These are phyloP conservation scores for Nitzschia sp. DNA, from an alignment of 108 stramenopile species.

Conservation along the genomic window DNA sequence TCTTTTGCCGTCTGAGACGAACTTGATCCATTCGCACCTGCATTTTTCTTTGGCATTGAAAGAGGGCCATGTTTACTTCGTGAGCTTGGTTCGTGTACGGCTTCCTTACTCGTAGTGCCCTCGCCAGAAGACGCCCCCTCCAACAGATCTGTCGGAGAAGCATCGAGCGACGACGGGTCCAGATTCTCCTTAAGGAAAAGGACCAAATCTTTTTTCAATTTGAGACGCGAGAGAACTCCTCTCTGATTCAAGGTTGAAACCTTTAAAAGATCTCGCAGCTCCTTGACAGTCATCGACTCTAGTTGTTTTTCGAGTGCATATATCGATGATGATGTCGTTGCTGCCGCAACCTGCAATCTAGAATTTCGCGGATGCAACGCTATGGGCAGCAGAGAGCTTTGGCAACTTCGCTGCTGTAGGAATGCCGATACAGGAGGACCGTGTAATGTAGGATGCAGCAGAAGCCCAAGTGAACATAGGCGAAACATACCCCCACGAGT, in stretches of 20 bases:
- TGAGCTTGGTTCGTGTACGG: neutral
- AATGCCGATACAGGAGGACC: neutral
- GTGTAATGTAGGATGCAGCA: neutral
- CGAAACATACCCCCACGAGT: neutral
- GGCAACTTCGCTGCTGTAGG: neutral
- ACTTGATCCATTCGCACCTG: neutral
- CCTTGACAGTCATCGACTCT: conserved; percentile 68
- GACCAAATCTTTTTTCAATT: conserved; percentile 65
- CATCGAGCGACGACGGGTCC: neutral
- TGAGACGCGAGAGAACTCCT: conserved; percentile 46
- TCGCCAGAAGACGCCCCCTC: neutral
- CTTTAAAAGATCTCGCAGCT: conserved; percentile 52
- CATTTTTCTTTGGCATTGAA: neutral
- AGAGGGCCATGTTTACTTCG: neutral
- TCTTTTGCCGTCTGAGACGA: conserved; percentile 47
- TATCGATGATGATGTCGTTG: neutral
- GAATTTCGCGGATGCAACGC: too few species aligned
- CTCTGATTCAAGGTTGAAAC: conserved; percentile 36
- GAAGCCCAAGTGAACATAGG: neutral
- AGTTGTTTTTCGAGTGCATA: conserved; percentile 13
- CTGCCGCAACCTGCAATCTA: too few species aligned
- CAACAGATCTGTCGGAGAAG: neutral
- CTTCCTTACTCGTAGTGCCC: neutral
- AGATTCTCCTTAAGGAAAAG: conserved; percentile 40
- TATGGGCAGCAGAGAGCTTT: too few species aligned